Evolutionary conservation across 1,139 yeast species (phyloP), one percentile per base, ranked within the genome.

Genomic region (Yarrowia galli): DNA sequence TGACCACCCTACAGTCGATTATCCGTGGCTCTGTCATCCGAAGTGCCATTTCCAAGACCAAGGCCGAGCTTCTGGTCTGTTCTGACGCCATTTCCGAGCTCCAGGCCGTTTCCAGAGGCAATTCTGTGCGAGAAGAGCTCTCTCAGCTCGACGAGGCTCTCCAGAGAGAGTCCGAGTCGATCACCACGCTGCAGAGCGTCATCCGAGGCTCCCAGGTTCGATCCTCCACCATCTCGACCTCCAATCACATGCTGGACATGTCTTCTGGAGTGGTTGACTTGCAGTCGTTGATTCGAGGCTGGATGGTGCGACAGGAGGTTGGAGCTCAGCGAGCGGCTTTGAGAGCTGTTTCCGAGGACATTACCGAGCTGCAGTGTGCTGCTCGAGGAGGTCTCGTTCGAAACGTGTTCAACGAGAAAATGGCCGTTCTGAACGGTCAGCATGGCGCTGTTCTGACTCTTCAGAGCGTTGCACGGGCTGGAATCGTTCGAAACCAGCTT

Each of bases 31-130:
- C n/a, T 18, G 16, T 18, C 9, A 67, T 36, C 5, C 18, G 48
- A 20, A 20, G 22, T 13, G 13, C 22, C 4, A 12, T 40, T 22
- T 23, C 28, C 15, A 23, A 8, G 22, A 25, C 36, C 23, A 51
- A 36, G 42, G n/a, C 32, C 2, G 68, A 69, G 10, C 69, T 74
- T 10, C 69, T 69, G 9, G 32, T 36, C 2, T 69, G 70, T 15
- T 73, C 71, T 16, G 68, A 64, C n/a, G 49, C 65, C 8, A 67
- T 75, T 15, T 48, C 71, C 2, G 68, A 46, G n/a, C 67, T 77
- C 20, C 80, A 78, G 67, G 70, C 77, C 5, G 67, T 72, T 6
- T 70, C 73, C 22, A 72, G 80, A 4, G 80, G 77, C 8, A 74
- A 72, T 4, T 65, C 69, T 9, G 70, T 72, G 2, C 72, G 81